A percentile compares a stretch with the other conserved stretches of the same genome.
Evolutionary conservation across 148 eudicot genomes (phyloP).

Genomic region (Limonium bicolor): DNA sequence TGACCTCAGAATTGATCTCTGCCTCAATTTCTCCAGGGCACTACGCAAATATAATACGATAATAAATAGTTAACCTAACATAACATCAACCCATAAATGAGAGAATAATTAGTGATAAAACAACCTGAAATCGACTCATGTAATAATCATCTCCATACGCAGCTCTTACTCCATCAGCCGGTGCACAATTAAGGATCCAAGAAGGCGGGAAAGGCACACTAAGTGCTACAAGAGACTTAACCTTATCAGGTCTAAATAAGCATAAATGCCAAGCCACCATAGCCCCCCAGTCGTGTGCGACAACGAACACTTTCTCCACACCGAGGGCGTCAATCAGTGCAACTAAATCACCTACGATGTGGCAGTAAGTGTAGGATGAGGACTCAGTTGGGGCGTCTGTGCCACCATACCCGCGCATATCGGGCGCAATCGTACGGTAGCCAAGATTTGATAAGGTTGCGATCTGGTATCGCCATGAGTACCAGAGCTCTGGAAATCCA

Average conservation of each 20-base stretch:
- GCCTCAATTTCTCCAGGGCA: slow-evolving; percentile 22
- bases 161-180: slow-evolving; percentile 15
- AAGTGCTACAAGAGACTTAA: slow-evolving; percentile 34
- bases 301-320: slow-evolving; percentile 25
- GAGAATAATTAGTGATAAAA: too few relatives aligned
- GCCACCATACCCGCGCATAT: slow-evolving; percentile 53
- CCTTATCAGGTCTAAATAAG: slow-evolving; percentile 31
- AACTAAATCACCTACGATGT: slow-evolving; percentile 38
- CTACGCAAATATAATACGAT: slow-evolving; percentile 27
- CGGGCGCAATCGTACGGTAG: slow-evolving; percentile 49
- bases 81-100: too few relatives aligned
- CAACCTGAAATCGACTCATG: slow-evolving; percentile 50
- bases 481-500: slow-evolving; percentile 61
- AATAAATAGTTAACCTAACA: too few relatives aligned
- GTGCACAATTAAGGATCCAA: slow-evolving; percentile 18
- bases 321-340: slow-evolving; percentile 27
- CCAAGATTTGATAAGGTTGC: slow-evolving; percentile 22
- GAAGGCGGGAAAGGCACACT: slow-evolving; percentile 32
- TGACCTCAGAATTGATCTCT: slow-evolving; percentile 20
- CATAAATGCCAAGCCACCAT: slow-evolving; percentile 39
- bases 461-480: slow-evolving; percentile 55
- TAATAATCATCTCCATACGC: slow-evolving; percentile 32
- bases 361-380: slow-evolving; percentile 25
- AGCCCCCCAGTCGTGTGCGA: slow-evolving; percentile 68
- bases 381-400: slow-evolving; percentile 30